Evolutionary conservation across 305 asterid genomes (phyloP).

Genomic region (Fraxinus platypoda): DNA sequence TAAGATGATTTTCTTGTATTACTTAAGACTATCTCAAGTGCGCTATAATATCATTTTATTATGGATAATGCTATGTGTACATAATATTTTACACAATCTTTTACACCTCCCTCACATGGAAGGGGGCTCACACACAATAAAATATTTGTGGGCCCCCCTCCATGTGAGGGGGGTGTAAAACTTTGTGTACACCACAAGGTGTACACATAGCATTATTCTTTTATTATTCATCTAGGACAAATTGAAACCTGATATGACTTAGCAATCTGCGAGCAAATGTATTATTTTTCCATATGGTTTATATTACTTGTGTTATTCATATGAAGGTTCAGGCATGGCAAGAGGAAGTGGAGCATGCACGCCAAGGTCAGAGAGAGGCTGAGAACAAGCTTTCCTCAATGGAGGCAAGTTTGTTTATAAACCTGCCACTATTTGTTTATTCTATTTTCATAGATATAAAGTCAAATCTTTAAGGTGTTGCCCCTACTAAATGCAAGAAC

Average conservation of each 20-base stretch:
- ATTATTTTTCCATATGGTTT: slow-evolving; percentile 5
- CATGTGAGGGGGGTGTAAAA: too few relatives aligned
- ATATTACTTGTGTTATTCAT: slow-evolving; percentile 31
- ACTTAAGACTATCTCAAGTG: neutral
- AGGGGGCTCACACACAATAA: too few relatives aligned
- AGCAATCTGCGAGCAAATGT: slow-evolving; percentile 10
- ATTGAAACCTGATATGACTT: slow-evolving; percentile 15
- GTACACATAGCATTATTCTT: too few relatives aligned
- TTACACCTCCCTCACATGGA: too few relatives aligned
- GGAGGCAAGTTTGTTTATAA: slow-evolving; percentile 71
- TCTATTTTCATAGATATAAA: neutral
- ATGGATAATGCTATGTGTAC: too few relatives aligned
- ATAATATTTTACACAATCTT: too few relatives aligned
- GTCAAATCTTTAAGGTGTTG: slow-evolving; percentile 8
- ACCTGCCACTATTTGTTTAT: slow-evolving; percentile 12
- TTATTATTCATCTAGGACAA: neutral
- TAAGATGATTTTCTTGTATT: neutral
- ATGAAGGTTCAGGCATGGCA: slow-evolving; percentile 96
- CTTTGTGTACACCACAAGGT: too few relatives aligned
- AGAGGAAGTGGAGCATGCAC: slow-evolving; percentile 98
- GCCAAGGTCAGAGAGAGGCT: slow-evolving; percentile 93
- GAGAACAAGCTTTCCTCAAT: slow-evolving; percentile 85
- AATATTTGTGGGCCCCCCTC: too few relatives aligned
- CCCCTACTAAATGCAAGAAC: neutral
- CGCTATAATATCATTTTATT: neutral